Conservation (phyloP, 345 rosid species). For the Salix purpurea region DNA sequence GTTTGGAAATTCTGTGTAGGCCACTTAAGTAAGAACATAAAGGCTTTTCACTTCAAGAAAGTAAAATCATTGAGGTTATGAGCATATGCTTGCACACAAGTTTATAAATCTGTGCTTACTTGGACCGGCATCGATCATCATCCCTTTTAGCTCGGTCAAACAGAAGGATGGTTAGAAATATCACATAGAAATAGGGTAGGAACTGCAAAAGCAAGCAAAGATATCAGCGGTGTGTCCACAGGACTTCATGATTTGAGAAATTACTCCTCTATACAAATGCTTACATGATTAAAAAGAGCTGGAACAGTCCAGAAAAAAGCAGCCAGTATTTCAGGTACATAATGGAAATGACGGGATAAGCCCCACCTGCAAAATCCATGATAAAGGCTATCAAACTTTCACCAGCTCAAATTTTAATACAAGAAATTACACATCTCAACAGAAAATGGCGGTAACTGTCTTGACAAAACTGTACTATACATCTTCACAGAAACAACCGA, state of each 20-base stretch:
- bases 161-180: conserved; percentile 82
- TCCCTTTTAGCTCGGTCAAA: conserved; percentile 95
- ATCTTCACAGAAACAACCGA: neutral
- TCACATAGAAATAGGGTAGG: conserved; percentile 87
- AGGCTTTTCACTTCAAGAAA: too few species aligned
- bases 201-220: conserved; percentile 43
- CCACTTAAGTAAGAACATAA: neutral
- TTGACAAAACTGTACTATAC: neutral
- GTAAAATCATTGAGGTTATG: too few species aligned
- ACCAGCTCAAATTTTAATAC: conserved; percentile 3
- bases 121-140: conserved; percentile 86
- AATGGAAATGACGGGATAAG: conserved; percentile 89
- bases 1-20: neutral
- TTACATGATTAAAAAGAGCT: conserved; percentile 79
- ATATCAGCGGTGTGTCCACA: conserved; percentile 1
- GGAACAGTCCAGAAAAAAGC: conserved; percentile 96
- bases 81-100: too few species aligned
- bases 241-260: neutral
- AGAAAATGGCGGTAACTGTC: neutral
- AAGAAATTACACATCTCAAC: neutral
- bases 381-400: neutral
- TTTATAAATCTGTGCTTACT: conserved; percentile 42
- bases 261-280: conserved; percentile 4
- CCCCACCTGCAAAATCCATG: conserved; percentile 70
- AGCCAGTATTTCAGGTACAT: conserved; percentile 84